Conservation (phyloP, 129 eudicot species). For the Helianthus tuberosus region DNA sequence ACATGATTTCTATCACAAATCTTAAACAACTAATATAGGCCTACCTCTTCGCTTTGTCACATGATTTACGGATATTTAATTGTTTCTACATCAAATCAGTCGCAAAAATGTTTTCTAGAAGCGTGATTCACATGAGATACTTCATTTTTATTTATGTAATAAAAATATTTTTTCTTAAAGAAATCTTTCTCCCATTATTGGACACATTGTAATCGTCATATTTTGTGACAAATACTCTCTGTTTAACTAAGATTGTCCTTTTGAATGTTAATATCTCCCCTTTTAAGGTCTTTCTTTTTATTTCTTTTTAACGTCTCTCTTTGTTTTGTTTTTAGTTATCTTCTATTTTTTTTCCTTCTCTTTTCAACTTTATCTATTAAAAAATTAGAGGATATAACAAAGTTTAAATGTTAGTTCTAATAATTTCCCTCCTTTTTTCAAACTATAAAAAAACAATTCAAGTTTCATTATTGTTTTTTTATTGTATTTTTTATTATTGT, state of each 20-base stretch:
- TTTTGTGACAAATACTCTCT: not conserved
- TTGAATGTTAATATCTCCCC: not conserved
- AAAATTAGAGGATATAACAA: not conserved
- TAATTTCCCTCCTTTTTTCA: too few relatives aligned
- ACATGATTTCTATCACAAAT: too few relatives aligned
- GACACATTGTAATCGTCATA: not conserved
- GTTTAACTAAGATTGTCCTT: not conserved
- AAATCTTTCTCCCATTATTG: not conserved
- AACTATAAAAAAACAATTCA: too few relatives aligned
- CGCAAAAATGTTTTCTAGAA: slow-evolving; percentile 14
- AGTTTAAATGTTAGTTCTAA: too few relatives aligned
- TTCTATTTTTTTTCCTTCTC: not conserved
- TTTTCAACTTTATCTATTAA: not conserved
- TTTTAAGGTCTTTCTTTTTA: too few relatives aligned
- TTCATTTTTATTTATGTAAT: not conserved
- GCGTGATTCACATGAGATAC: not conserved
- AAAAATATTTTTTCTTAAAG: not conserved
- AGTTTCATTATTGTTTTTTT: too few relatives aligned
- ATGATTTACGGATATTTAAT: slow-evolving; percentile 6
- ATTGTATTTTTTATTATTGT: too few relatives aligned
- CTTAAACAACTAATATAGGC: not conserved
- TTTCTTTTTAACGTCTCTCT: not conserved
- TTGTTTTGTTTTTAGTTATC: not conserved
- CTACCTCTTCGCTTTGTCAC: slow-evolving; percentile 10
- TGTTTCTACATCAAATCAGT: slow-evolving; percentile 8